phyloP scores from a whole-genome alignment of 148 eudicot species.

The Persicaria maculosa region DNA sequence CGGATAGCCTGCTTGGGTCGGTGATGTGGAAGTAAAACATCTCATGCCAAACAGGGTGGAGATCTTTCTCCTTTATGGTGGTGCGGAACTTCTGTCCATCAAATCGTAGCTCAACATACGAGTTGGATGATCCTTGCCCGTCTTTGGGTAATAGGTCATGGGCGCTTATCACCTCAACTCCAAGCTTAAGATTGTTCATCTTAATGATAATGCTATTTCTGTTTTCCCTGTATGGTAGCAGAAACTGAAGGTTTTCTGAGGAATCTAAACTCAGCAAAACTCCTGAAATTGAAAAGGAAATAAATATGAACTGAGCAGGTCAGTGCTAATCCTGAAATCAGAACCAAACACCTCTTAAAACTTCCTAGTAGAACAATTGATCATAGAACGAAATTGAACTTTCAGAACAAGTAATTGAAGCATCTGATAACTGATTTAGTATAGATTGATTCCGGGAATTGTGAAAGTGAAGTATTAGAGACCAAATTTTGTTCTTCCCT shows the following conservation, averaged over 20 bases:
- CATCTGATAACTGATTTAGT: not conserved
- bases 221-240: not conserved
- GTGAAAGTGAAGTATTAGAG: not conserved
- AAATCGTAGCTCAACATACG: slow-evolving; percentile 75
- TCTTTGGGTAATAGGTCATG: slow-evolving; percentile 64
- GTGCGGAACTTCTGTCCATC: slow-evolving; percentile 66
- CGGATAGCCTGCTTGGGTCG: slow-evolving; percentile 43
- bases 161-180: slow-evolving; percentile 80
- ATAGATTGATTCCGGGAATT: not conserved
- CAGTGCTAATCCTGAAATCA: not conserved
- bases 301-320: not conserved
- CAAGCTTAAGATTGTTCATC: slow-evolving; percentile 73
- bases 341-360: not conserved
- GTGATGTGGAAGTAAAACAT: slow-evolving; percentile 68
- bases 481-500: not conserved
- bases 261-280: not conserved
- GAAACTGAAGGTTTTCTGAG: not conserved
- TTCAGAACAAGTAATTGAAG: not conserved
- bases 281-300: not conserved
- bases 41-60: slow-evolving; percentile 80
- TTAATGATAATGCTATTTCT: too few relatives aligned
- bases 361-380: not conserved
- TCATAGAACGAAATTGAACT: not conserved
- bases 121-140: slow-evolving; percentile 62
- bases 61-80: slow-evolving; percentile 62